Evolutionary conservation across 805 yeast genomes (phyloP), one percentile per base, ranked within the genome.

Genomic region (Candida xyloterini): DNA sequence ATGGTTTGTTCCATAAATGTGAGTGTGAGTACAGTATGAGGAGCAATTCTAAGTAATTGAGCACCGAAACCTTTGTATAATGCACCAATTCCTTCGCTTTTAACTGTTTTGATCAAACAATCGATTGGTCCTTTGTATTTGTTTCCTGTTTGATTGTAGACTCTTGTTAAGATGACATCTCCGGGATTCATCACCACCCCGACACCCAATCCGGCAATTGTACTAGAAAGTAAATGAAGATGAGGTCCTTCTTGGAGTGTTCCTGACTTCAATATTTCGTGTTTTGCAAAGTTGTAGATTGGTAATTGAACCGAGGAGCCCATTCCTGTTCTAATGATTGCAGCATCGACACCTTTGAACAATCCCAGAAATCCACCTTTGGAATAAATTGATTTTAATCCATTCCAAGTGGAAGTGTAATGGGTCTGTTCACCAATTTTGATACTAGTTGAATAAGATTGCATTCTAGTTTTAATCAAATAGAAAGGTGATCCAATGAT

Each of bases 271-370:
- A 77, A 65, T 16, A 90, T 62, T 46, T 76, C 71, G 47, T 72
- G 65, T 63, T 93, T 93, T 36, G 87, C 78, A 43, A 76, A 76
- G 60, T 81, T 84, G 67, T 93, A 93, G 34, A 89, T 79, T 11
- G 99, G 98, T 52, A 93, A 69, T 67, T 93, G 99, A 27, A 87
- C 96, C 18, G 95, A 76, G 7, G 99, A 93, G 2, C 98, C 99
- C 41, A 89, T 84, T 55, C 96, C 96, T 1, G 98, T 93, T 65
- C 99, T 77, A 46, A 93, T 67, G 23, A 89, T 78, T 2, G 99
- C 98, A 2, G 99, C 96, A 56, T 87, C 95, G 4, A 89, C 87
- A 48, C 99, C 99, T 47, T 95, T 73, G 64, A 79, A 91, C 46
- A 85, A 68, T 6, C 97, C 98, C 41, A 59, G 65, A 43, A 86